phyloP scores from a whole-genome alignment of 139 green algal genomes.

The Chara braunii region DNA sequence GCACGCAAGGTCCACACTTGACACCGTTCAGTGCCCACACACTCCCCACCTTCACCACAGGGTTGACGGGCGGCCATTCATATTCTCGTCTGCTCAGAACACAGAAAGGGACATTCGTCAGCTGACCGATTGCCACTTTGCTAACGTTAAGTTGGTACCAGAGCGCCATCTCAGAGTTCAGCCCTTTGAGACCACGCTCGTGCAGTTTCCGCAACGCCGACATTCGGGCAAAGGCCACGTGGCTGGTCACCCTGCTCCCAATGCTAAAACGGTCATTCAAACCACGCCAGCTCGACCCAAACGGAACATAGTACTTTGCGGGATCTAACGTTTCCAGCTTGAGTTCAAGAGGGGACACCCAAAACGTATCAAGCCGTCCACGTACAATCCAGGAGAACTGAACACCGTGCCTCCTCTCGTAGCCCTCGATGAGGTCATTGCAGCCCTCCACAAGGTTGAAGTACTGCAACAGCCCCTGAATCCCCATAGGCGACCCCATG shows the following conservation, averaged over 20 bases:
- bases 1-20: constrained; percentile 26
- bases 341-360: neutral
- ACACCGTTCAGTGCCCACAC: constrained; percentile 17
- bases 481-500: neutral
- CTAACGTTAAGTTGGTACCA: neutral
- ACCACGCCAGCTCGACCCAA: constrained; percentile 16
- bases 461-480: constrained; percentile 40
- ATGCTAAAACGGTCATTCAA: constrained; percentile 34
- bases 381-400: constrained; percentile 27
- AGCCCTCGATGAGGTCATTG: constrained; percentile 6
- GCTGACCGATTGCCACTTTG: neutral
- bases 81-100: constrained; percentile 18
- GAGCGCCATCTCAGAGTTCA: constrained; percentile 25
- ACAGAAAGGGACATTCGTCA: constrained; percentile 23
- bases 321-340: neutral
- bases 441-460: constrained; percentile 34
- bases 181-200: neutral
- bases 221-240: constrained; percentile 1
- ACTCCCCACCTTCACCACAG: constrained; percentile 1
- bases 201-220: constrained; percentile 1
- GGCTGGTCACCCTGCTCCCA: neutral
- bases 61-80: constrained; percentile 4
- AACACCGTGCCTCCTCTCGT: constrained; percentile 3
- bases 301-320: constrained; percentile 6
- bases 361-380: constrained; percentile 31